Evolutionary conservation across 148 eudicot genomes (phyloP), one percentile per base, ranked within the genome.

Genomic region (Rhododendron williamsianum): DNA sequence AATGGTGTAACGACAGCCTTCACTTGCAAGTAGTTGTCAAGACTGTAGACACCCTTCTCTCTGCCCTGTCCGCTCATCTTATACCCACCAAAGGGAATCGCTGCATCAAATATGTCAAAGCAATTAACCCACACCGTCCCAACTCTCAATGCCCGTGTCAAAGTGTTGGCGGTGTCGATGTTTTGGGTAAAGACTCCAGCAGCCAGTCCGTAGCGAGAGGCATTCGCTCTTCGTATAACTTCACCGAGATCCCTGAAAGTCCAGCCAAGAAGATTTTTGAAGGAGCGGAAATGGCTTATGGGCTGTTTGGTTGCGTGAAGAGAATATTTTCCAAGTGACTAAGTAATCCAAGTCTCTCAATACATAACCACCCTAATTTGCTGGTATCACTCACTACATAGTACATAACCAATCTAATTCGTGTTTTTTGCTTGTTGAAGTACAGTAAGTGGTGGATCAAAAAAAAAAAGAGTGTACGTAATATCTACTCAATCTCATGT

Each of bases 71-170:
- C 98, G 36, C 98, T 95, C 97, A 90, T 91, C 87, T 95, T 95
- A 76, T 95, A 95, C 27, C 97, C 98, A 3, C 96, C 98, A 38
- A 93, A 95, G 0, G 98, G 95, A 27, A 90, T 89, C 0, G 91
- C 90, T 16, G 92, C 92, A 84, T 95, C 96, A 38, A 95, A 95
- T 12, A 84, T 84, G 80, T 91, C 93, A 56, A 88, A 94, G 86
- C 95, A 93, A 63, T 95, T 95, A 73, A 94, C 89, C 98, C 98
- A 95, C 18, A 95, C 89, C 0, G 97, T 88, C 52, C 98, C 98
- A 5, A 84, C 98, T 85, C 84, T 89, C n/a, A 95, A 88, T 10
- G 98, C 92, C 1, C 98, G 87, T 35, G 92, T 80, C 90, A 95
- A 48, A 9, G 91, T 94, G 90, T 94, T 95, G 23, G 94, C 97